Evolutionary conservation across 176 grass and related monocot species (phyloP).

Genomic region (Pontederia crassipes): DNA sequence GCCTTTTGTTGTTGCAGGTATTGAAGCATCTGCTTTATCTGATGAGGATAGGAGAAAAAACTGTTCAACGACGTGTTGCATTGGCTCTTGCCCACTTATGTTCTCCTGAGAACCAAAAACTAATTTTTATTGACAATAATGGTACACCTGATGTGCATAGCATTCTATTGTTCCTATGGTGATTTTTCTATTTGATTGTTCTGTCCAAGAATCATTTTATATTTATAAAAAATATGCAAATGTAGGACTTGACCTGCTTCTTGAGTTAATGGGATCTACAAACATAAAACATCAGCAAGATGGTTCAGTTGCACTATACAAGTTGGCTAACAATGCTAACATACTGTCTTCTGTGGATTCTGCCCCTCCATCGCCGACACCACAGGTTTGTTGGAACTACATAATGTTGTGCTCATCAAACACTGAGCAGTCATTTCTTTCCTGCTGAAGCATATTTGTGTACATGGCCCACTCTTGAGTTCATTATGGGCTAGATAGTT

Average conservation of each 20-base stretch:
- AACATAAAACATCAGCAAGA: slow-evolving; percentile 84
- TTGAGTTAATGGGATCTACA: slow-evolving; percentile 76
- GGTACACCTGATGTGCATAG: slow-evolving; percentile 36
- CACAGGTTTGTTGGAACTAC: slow-evolving; percentile 47
- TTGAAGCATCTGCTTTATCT: slow-evolving; percentile 92
- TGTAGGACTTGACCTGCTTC: slow-evolving; percentile 80
- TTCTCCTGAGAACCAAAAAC: slow-evolving; percentile 75
- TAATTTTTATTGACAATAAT: slow-evolving; percentile 94
- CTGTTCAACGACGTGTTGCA: slow-evolving; percentile 80
- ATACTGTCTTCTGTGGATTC: slow-evolving; percentile 87
- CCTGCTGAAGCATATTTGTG: no score
- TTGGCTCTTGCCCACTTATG: slow-evolving; percentile 96
- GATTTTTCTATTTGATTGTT: background rate
- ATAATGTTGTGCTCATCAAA: no score
- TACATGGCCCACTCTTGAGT: no score
- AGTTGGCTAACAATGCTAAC: slow-evolving; percentile 89
- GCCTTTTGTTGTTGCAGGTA: slow-evolving; percentile 37
- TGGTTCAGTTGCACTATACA: slow-evolving; percentile 82
- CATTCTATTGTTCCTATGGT: background rate
- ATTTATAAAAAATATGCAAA: slow-evolving; percentile 6
- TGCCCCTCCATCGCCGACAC: slow-evolving; percentile 85
- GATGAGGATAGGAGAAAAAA: slow-evolving; percentile 86
- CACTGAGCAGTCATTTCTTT: background rate
- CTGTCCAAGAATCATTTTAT: slow-evolving; percentile 14
- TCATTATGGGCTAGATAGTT: no score